Percentiles rank a stretch among this genome's conserved stretches.
Evolutionary conservation across 768 basidiomycete species (phyloP).

Genomic region (Tylopilus balloui): DNA sequence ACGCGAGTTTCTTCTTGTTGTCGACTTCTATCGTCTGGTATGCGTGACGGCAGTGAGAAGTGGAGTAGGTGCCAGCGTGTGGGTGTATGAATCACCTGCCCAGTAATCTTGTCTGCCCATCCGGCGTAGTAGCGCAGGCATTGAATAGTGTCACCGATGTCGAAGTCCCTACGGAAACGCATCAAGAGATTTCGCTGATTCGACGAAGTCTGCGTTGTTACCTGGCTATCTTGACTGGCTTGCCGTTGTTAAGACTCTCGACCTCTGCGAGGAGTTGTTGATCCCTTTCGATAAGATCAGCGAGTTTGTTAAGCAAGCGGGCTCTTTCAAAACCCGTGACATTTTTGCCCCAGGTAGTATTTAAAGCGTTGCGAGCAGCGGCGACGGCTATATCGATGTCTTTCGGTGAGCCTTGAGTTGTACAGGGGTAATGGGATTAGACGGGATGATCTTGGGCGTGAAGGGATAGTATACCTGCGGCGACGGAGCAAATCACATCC

Average conservation of each 20-base stretch:
- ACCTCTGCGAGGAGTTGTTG: constrained; percentile 77
- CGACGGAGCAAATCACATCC: constrained; percentile 62
- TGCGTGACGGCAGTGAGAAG: constrained; percentile 5
- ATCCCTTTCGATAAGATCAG: constrained; percentile 86
- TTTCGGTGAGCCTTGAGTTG: constrained; percentile 50
- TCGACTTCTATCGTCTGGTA: constrained; percentile 72
- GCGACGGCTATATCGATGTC: constrained; percentile 84
- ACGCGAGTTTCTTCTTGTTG: constrained; percentile 75
- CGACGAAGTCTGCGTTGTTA: constrained; percentile 35
- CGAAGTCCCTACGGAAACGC: constrained; percentile 54
- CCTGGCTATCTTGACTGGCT: constrained; percentile 66
- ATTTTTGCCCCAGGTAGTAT: constrained; percentile 86
- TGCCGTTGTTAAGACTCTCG: constrained; percentile 87
- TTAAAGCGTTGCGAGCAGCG: constrained; percentile 78
- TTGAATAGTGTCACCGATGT: constrained; percentile 73
- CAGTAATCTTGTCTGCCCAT: constrained; percentile 91
- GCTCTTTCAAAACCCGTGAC: constrained; percentile 81
- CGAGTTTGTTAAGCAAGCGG: constrained; percentile 76
- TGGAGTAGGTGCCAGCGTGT: neutral
- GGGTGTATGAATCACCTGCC: constrained; percentile 52
- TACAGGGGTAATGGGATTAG: constrained; percentile 1
- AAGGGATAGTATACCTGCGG: constrained; percentile 43
- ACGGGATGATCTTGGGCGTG: neutral
- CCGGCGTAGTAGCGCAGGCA: constrained; percentile 91
- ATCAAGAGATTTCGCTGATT: constrained; percentile 1